Base-by-base conservation (phyloP, 1,139 yeast genomes). In the Zygotorulaspora mrakii region DNA sequence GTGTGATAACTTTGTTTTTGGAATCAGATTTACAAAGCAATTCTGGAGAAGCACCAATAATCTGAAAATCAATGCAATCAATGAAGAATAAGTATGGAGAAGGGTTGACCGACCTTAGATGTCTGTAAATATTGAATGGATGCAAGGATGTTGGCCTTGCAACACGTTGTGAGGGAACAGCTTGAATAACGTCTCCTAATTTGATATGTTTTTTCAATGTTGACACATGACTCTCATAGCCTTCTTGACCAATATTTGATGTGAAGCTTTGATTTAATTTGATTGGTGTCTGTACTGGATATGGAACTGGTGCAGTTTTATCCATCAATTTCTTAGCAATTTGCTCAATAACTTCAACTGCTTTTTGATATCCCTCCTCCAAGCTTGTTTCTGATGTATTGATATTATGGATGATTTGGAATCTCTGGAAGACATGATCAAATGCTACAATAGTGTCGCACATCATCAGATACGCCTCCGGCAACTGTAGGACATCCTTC, bases 11-110 rank as follows among this genome's bases (percentile, higher is more conserved):
- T 53, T 85, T 78, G 48, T 84, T 80, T 31, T 80, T 71, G 16
- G 53, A 48, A 53, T 88, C 96, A 2, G 86, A 71, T 64, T 86
- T 86, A 41, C 91, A 97, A 41, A 91, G 70, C 44, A 89, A 69
- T 62, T 91, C 98, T 1, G 98, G 98, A 13, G 96, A 87, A 0
- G 98, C 98, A 31, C 98, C 98, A 42, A 91, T 91, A 39, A 91
- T 77, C 63, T 89, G 96, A 69, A 91, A 91, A 52, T 87, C 96
- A 43, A 85, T 61, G 57, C 85, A 82, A 63, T 91, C 97, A 50
- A 91, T 81, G 66, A 88, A 91, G 62, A 91, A 91, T 70, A 91
- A 74, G 64, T 91, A 91, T 24, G 98, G 98, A 1, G 96, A 87
- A 4, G 98, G 98, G 65, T 94, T 91, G 38, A 94, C 96, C 0